Conservation (phyloP, 345 rosid genomes). For the Bruguiera parviflora region DNA sequence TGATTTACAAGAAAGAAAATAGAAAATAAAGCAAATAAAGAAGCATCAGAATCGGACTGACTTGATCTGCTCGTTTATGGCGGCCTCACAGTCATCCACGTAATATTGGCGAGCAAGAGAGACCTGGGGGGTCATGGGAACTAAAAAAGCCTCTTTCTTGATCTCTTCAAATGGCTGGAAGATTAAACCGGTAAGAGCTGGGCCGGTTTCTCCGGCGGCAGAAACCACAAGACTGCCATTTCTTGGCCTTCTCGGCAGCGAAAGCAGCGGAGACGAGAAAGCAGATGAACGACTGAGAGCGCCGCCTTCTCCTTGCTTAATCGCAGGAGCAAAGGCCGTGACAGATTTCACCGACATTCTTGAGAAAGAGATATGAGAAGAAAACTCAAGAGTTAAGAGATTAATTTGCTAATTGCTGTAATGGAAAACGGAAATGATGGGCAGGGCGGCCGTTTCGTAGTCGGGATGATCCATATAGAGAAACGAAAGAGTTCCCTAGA, state of each 20-base stretch:
- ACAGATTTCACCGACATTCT: slow-evolving; percentile 23
- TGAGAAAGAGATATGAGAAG: neutral
- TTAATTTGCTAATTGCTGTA: neutral
- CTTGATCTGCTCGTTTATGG: slow-evolving; percentile 87
- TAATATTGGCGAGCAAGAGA: slow-evolving; percentile 73
- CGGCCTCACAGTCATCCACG: slow-evolving; percentile 51
- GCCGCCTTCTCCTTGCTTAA: slow-evolving; percentile 19
- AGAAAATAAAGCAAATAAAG: no score
- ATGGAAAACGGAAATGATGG: neutral
- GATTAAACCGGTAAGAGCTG: slow-evolving; percentile 52
- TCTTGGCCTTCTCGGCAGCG: slow-evolving; percentile 8
- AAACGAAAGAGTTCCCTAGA: slow-evolving; percentile 22
- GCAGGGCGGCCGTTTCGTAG: neutral
- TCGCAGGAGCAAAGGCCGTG: slow-evolving; percentile 11
- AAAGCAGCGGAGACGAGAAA: slow-evolving; percentile 4
- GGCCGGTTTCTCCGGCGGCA: slow-evolving; percentile 23
- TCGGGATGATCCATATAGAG: slow-evolving; percentile 5
- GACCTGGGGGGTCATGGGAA: slow-evolving; percentile 44
- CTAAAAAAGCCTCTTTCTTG: slow-evolving; percentile 49
- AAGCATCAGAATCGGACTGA: slow-evolving; percentile 20
- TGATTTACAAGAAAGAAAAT: neutral
- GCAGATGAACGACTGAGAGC: slow-evolving; percentile 13
- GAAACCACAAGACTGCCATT: slow-evolving; percentile 20
- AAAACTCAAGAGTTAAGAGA: neutral
- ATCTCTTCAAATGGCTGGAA: slow-evolving; percentile 80